phyloP scores from a whole-genome alignment of 106 monocot genomes.

The Hemerocallis citrina region DNA sequence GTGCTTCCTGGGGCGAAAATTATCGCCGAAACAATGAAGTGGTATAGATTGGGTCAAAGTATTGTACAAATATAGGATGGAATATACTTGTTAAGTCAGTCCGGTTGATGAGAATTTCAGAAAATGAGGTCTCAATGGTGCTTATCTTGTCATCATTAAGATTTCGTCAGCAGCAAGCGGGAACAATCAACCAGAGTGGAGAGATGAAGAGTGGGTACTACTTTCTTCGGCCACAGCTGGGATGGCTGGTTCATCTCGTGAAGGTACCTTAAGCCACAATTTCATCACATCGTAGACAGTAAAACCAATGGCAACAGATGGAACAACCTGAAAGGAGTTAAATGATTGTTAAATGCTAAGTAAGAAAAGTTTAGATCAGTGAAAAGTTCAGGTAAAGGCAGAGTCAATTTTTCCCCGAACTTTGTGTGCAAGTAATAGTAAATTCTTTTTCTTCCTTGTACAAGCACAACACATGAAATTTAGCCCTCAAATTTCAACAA shows the following conservation, averaged over 20 bases:
- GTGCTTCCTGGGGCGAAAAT: background rate
- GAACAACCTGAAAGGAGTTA: slow-evolving; percentile 54
- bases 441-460: too few species aligned
- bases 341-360: background rate
- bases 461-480: too few species aligned
- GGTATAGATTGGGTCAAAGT: too few species aligned
- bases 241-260: slow-evolving; percentile 35
- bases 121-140: background rate
- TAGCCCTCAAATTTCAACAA: too few species aligned
- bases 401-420: too few species aligned
- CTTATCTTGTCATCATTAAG: background rate
- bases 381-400: too few species aligned
- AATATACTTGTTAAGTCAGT: background rate
- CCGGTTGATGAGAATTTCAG: background rate
- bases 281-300: slow-evolving; percentile 91
- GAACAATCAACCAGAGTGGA: slow-evolving; percentile 25
- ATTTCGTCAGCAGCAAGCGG: background rate
- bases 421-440: too few species aligned
- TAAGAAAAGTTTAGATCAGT: too few species aligned
- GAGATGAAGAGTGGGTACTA: slow-evolving; percentile 24
- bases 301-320: slow-evolving; percentile 93
- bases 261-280: slow-evolving; percentile 69
- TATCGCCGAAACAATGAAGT: slow-evolving; percentile 2
- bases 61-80: background rate
- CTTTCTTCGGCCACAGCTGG: slow-evolving; percentile 23